These are phyloP conservation scores for Paramyrothecium roridum DNA, from an alignment of 2,329 filamentous ascomycete genomes.

Conservation along the genomic window DNA sequence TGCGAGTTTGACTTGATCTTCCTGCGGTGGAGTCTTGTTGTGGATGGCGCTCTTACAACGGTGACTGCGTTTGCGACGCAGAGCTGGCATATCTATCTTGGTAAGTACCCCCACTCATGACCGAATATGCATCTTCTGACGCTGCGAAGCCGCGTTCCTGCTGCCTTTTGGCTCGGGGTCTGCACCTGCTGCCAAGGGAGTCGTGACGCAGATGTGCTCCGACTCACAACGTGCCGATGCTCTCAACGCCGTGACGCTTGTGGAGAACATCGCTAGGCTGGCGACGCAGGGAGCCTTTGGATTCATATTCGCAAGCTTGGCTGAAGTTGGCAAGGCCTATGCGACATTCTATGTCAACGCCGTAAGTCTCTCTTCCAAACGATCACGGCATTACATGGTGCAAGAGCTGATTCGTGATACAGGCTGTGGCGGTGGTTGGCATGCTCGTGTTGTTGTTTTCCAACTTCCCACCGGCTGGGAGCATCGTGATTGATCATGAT, in stretches of 20 bases:
- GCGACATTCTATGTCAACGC: conserved; percentile 68
- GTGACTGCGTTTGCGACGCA: conserved; percentile 58
- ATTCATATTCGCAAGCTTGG: conserved; percentile 61
- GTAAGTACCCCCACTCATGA: conserved; percentile 24
- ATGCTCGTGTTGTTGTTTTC: conserved; percentile 38
- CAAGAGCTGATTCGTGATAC: conserved; percentile 2
- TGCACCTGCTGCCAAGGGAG: conserved; percentile 66
- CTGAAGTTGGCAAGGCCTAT: conserved; percentile 55
- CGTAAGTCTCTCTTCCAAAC: conserved; percentile 30
- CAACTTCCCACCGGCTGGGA: conserved; percentile 37
- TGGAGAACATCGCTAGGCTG: conserved; percentile 66
- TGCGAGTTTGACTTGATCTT: conserved; percentile 66
- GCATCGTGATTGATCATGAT: conserved; percentile 26
- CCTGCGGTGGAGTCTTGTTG: conserved; percentile 60
- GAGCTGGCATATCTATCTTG: conserved; percentile 67
- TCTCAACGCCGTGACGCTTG: conserved; percentile 64
- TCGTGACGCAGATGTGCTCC: conserved; percentile 69
- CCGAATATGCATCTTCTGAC: neutral
- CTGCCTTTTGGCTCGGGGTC: conserved; percentile 68
- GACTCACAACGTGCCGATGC: conserved; percentile 61
- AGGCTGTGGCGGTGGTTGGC: conserved; percentile 49
- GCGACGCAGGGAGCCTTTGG: conserved; percentile 65
- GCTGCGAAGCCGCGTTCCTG: conserved; percentile 50
- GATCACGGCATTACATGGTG: neutral
- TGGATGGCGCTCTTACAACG: conserved; percentile 63